phyloP scores from a whole-genome alignment of 192 early-diverging fungal genomes.

The Podila epigama region DNA sequence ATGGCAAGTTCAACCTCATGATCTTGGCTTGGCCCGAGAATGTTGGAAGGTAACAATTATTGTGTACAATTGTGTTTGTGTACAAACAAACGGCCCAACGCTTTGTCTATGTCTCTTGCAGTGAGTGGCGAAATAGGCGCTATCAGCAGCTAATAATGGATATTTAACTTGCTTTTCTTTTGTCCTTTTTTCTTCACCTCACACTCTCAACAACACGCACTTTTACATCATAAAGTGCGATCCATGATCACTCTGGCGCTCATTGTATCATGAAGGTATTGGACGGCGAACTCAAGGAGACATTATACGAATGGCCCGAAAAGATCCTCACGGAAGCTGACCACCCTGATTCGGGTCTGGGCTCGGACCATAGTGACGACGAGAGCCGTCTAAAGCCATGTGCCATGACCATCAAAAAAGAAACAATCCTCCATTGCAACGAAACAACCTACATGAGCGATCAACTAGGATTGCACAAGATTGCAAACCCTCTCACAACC shows the following conservation, averaged over 20 bases:
- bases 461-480: slow-evolving; percentile 86
- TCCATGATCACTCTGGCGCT: slow-evolving; percentile 89
- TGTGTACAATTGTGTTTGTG: too few relatives aligned
- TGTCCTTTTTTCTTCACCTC: neutral
- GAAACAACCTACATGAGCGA: slow-evolving; percentile 91
- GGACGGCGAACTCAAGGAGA: slow-evolving; percentile 80
- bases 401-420: slow-evolving; percentile 50
- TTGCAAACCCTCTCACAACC: slow-evolving; percentile 68
- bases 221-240: slow-evolving; percentile 64
- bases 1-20: slow-evolving; percentile 93
- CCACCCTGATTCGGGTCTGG: slow-evolving; percentile 31
- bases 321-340: slow-evolving; percentile 23
- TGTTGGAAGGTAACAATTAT: slow-evolving; percentile 62
- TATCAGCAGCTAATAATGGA: too few relatives aligned
- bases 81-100: too few relatives aligned
- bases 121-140: too few relatives aligned
- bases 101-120: too few relatives aligned
- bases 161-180: neutral
- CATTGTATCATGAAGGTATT: slow-evolving; percentile 95
- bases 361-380: slow-evolving; percentile 18
- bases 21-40: slow-evolving; percentile 85
- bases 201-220: too few relatives aligned
- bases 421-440: slow-evolving; percentile 61
- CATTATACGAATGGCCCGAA: slow-evolving; percentile 81
- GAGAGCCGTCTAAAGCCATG: slow-evolving; percentile 5